Conservation (phyloP, 106 monocot genomes). For the Dendrobium chrysotoxum region DNA sequence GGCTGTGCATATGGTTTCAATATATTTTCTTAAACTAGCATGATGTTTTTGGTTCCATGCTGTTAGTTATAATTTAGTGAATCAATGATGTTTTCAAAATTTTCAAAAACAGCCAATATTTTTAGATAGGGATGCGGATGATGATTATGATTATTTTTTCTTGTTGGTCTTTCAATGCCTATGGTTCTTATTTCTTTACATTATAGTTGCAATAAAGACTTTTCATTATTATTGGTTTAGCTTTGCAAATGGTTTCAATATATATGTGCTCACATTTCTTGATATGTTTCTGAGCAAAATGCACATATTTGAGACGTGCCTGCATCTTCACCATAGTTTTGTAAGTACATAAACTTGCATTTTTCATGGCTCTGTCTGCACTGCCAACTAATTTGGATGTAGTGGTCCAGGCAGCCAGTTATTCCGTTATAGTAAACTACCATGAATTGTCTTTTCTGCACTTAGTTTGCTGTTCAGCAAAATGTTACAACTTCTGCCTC, state of each 20-base stretch:
- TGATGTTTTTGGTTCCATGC: neutral
- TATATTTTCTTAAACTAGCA: neutral
- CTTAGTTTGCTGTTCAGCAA: neutral
- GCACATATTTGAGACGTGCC: neutral
- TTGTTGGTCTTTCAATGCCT: neutral
- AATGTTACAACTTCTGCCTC: neutral
- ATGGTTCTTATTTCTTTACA: neutral
- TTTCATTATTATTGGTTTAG: neutral
- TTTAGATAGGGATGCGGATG: neutral
- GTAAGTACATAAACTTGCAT: neutral
- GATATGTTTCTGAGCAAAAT: neutral
- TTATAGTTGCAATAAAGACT: neutral
- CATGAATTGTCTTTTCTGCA: neutral
- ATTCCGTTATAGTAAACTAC: neutral
- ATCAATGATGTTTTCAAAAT: neutral
- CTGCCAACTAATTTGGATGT: neutral
- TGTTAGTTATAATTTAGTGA: neutral
- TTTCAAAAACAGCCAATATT: neutral
- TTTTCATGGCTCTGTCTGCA: neutral
- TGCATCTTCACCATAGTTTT: neutral
- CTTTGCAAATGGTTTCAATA: neutral
- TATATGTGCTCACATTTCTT: neutral
- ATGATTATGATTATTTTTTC: neutral
- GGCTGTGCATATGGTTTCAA: neutral
- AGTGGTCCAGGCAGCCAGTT: neutral